Evolutionary conservation across 208 protist genomes (phyloP), one percentile per base, ranked within the genome.

Genomic region (Acanthamoeba castellanii): DNA sequence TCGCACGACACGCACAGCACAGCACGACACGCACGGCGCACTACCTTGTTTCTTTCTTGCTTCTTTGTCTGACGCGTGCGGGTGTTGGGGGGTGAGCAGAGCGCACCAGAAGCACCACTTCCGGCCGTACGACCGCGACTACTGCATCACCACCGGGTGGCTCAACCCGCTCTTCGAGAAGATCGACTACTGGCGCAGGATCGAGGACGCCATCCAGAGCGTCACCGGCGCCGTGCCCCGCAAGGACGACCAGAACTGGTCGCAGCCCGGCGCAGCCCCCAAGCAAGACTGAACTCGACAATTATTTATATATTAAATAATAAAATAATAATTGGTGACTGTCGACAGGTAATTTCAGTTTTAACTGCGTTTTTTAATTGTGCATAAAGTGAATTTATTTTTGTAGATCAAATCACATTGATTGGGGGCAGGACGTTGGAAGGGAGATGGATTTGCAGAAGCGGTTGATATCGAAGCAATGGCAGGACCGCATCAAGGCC

Each of bases 91-190:
- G 11, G 16, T 61, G 55, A 61, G 20, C 74, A 82, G 74, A 50
- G 74, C 74, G 27, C 98, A 99, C 96, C 97, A 97, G 92, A 97
- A 97, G 95, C 98, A 99, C 94, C 98, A 99, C 96, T 97, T 97
- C 89, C 97, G 98, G 52, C 97, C 97, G 42, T 98, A 98, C 93
- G 98, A 99, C 95, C 68, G 95, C 87, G 98, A 96, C 96, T 99
- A 99, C 96, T 99, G 98, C 96, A 99, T 99, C 96, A 99, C 98
- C 52, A 98, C 97, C 25, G 98, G 98, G 50, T 99, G 98, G 98
- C 87, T 98, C 45, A 99, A 99, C 97, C 96, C 96, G 45, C 42
- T 98, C 78, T 97, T 99, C 45, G 97, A 98, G 95, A 90, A 61
- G 27, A 97, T 97, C 27, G 96, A 98, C 96, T 99, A 98, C 94